A percentile compares a stretch with the other conserved stretches of the same genome.
phyloP scores from a whole-genome alignment of 257 asterid genomes.

The Solanum etuberosum region DNA sequence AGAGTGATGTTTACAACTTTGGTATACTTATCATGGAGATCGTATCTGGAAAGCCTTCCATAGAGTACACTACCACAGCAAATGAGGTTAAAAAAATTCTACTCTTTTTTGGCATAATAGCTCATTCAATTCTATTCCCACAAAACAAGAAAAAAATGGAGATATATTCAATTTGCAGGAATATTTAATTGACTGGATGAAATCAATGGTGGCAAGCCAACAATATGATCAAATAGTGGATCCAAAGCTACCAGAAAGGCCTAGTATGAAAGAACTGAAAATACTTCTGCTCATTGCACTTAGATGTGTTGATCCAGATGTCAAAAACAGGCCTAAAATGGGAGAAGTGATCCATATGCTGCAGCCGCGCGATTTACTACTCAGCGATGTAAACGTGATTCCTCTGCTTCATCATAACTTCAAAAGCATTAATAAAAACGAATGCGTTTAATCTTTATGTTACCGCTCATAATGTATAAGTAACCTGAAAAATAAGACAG shows the following conservation, averaged over 20 bases:
- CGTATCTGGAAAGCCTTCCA: slow-evolving; percentile 36
- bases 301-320: slow-evolving; percentile 48
- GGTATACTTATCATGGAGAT: slow-evolving; percentile 55
- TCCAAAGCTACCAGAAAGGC: slow-evolving; percentile 31
- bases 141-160: neutral
- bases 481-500: neutral
- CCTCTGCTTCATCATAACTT: neutral
- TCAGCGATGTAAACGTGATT: slow-evolving; percentile 26
- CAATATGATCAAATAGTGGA: slow-evolving; percentile 24
- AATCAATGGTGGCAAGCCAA: slow-evolving; percentile 18
- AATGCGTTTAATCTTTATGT: neutral
- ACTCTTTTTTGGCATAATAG: neutral
- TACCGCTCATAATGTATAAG: neutral
- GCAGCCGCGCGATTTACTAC: slow-evolving; percentile 36
- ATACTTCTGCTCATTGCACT: slow-evolving; percentile 39
- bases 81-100: slow-evolving; percentile 18
- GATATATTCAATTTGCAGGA: slow-evolving; percentile 20
- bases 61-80: slow-evolving; percentile 12
- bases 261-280: slow-evolving; percentile 20
- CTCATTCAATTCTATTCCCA: neutral
- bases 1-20: slow-evolving; percentile 46
- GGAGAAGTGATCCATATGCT: slow-evolving; percentile 44
- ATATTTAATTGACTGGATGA: slow-evolving; percentile 40
- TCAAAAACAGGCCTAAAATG: slow-evolving; percentile 35
- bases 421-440: neutral